Percentiles rank a stretch among this genome's conserved stretches.
Evolutionary conservation across 2,329 filamentous ascomycete species (phyloP).

Genomic region (Pseudogymnoascus sp.): DNA sequence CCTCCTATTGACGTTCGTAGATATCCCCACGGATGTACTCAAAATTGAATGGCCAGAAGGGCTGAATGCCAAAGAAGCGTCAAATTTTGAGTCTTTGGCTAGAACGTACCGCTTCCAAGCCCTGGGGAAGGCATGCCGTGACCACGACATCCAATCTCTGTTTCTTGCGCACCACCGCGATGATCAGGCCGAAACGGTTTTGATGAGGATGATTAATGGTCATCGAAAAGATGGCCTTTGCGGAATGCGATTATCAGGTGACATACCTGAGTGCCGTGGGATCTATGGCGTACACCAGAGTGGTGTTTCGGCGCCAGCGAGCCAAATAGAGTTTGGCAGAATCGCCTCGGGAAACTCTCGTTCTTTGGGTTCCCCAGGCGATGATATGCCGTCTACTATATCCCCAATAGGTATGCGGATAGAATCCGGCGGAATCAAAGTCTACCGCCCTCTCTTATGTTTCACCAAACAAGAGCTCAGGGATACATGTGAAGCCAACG

Average conservation of each 20-base stretch:
- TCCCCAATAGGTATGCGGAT: constrained; percentile 30
- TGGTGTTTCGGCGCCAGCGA: constrained; percentile 33
- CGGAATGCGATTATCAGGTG: constrained; percentile 55
- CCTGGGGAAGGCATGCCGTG: constrained; percentile 53
- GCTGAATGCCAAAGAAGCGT: constrained; percentile 34
- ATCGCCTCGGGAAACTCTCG: not conserved
- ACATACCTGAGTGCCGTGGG: constrained; percentile 78
- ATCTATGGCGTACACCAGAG: constrained; percentile 63
- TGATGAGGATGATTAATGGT: constrained; percentile 65
- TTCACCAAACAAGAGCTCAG: constrained; percentile 68
- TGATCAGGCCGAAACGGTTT: constrained; percentile 82
- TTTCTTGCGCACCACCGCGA: constrained; percentile 82
- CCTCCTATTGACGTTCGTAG: constrained; percentile 12
- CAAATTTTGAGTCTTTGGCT: constrained; percentile 70
- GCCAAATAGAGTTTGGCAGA: not conserved
- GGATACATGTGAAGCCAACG: constrained; percentile 61
- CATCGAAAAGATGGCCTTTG: constrained; percentile 62
- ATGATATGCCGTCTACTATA: constrained; percentile 8
- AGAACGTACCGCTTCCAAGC: constrained; percentile 64
- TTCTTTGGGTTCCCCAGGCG: not conserved
- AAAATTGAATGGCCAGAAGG: constrained; percentile 43
- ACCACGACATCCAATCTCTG: constrained; percentile 45
- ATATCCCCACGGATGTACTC: constrained; percentile 22
- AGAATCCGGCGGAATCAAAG: constrained; percentile 57
- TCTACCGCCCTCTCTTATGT: constrained; percentile 60